These are phyloP conservation scores for Hericium rajendrae DNA, from an alignment of 768 basidiomycete species.

Conservation along the genomic window DNA sequence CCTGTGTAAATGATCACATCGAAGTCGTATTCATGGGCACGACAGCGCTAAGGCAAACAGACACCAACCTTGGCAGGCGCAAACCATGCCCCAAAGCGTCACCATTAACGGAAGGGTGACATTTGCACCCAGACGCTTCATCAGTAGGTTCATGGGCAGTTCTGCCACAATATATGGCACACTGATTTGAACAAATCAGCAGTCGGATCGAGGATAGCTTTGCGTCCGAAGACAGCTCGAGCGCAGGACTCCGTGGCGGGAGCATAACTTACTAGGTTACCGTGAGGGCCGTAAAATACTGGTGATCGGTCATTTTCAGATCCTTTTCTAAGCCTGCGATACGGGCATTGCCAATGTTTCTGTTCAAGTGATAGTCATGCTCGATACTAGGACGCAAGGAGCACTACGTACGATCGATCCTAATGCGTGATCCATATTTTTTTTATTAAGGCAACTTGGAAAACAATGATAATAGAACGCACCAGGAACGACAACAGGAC, in stretches of 20 bases:
- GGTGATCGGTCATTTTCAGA: slow-evolving; percentile 20
- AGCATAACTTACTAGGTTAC: slow-evolving; percentile 5
- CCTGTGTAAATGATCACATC: slow-evolving; percentile 20
- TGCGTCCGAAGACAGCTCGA: slow-evolving; percentile 1
- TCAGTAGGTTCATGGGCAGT: slow-evolving; percentile 17
- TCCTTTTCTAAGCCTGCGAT: slow-evolving; percentile 24
- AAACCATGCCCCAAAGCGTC: slow-evolving; percentile 59
- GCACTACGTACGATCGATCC: slow-evolving; percentile 12
- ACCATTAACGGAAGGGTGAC: slow-evolving; percentile 54
- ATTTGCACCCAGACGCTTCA: slow-evolving; percentile 43
- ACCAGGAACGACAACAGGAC: slow-evolving; percentile 12
- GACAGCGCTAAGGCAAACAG: background rate
- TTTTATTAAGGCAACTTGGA: background rate
- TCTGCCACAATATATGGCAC: slow-evolving; percentile 19
- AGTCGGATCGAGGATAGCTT: background rate
- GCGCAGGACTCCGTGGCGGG: background rate
- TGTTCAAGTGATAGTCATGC: background rate
- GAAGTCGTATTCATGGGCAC: background rate
- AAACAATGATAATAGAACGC: background rate
- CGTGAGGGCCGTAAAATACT: slow-evolving; percentile 17
- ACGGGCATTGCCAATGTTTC: slow-evolving; percentile 22
- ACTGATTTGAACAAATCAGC: slow-evolving; percentile 16
- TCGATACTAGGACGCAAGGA: background rate
- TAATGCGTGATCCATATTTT: background rate
- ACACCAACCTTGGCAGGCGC: slow-evolving; percentile 45